Conservation (phyloP, 176 grass and related monocot genomes). For the Bonia amplexicaulis region DNA sequence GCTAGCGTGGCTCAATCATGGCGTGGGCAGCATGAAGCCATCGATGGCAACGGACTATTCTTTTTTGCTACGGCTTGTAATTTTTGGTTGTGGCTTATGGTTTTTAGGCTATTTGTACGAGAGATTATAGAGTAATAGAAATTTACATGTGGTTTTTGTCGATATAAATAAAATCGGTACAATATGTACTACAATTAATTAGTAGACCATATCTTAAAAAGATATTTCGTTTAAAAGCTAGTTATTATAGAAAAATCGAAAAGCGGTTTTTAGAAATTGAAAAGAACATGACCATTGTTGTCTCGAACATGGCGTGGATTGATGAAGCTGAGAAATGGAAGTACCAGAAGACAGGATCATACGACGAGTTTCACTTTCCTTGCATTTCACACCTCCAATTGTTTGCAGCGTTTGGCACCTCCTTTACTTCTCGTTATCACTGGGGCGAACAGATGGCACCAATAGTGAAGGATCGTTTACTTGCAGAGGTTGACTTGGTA, state of each 20-base stretch:
- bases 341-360: constrained; percentile 4
- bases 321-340: not conserved
- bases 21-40: not conserved
- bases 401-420: not conserved
- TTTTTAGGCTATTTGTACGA: too few relatives aligned
- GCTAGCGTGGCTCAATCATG: constrained; percentile 29
- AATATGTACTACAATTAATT: too few relatives aligned
- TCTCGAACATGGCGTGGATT: not conserved
- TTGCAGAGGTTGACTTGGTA: not conserved
- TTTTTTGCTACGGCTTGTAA: too few relatives aligned
- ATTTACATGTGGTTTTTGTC: too few relatives aligned
- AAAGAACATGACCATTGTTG: too few relatives aligned
- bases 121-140: too few relatives aligned
- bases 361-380: not conserved
- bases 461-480: not conserved
- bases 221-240: too few relatives aligned
- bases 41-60: not conserved
- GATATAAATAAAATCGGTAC: too few relatives aligned
- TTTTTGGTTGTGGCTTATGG: too few relatives aligned
- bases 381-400: constrained; percentile 3
- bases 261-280: too few relatives aligned
- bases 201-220: too few relatives aligned
- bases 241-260: too few relatives aligned
- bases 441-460: not conserved
- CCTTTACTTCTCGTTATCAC: not conserved